Conservation (phyloP, 2,329 filamentous ascomycete species). For the Colletotrichum shisoi region DNA sequence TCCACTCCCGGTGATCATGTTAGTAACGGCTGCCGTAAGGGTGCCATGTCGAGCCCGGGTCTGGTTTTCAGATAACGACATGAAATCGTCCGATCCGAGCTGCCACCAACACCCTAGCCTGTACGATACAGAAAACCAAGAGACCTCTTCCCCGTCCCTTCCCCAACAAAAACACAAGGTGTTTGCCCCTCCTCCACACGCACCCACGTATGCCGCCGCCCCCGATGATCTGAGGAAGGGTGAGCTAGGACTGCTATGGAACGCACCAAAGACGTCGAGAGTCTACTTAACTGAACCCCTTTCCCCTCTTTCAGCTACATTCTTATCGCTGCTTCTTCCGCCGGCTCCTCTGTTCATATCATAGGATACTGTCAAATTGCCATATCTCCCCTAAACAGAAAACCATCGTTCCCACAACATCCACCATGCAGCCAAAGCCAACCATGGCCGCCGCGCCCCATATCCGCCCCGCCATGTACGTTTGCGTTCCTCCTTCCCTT, state of each 20-base stretch:
- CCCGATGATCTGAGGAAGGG: conserved; percentile 13
- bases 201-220: not conserved
- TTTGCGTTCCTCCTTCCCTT: conserved; percentile 42
- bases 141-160: conserved; percentile 1
- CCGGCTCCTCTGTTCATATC: not conserved
- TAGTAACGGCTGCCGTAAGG: not conserved
- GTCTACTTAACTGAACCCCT: conserved; percentile 15
- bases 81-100: conserved; percentile 17
- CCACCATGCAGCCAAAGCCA: conserved; percentile 29
- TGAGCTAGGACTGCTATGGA: not conserved
- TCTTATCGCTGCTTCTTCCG: not conserved
- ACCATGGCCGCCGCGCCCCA: conserved; percentile 17
- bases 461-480: conserved; percentile 39
- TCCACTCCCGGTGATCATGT: not conserved
- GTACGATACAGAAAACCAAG: not conserved
- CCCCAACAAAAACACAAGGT: conserved; percentile 32
- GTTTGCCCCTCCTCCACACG: conserved; percentile 12
- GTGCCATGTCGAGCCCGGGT: not conserved
- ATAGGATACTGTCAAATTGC: not conserved
- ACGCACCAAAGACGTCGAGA: conserved; percentile 8
- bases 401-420: not conserved
- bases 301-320: not conserved
- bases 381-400: not conserved
- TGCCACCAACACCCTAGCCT: not conserved
- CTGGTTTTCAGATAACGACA: not conserved